These are phyloP conservation scores for Fistulinella prunicolor DNA, from an alignment of 768 basidiomycete genomes.

Conservation along the genomic window DNA sequence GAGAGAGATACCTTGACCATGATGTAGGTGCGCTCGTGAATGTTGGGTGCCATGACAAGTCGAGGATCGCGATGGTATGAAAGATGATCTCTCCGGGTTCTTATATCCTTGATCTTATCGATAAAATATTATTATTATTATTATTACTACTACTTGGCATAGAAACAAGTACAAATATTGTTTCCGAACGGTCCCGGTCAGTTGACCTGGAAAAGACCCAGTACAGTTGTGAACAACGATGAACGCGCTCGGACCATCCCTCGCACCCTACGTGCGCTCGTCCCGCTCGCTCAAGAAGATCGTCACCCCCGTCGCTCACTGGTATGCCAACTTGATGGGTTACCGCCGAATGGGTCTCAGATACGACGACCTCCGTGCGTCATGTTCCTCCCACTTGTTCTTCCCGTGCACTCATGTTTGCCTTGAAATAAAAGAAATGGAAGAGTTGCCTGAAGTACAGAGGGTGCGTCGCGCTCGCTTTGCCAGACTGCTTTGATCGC, in stretches of 20 bases:
- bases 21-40: slow-evolving; percentile 92
- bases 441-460: slow-evolving; percentile 77
- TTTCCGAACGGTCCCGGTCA: slow-evolving; percentile 20
- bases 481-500: neutral
- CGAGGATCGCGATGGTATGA: slow-evolving; percentile 45
- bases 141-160: no score
- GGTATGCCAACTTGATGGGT: slow-evolving; percentile 78
- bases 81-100: no score
- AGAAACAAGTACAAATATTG: slow-evolving; percentile 46
- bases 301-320: slow-evolving; percentile 75
- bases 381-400: slow-evolving; percentile 22
- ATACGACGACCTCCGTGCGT: slow-evolving; percentile 91
- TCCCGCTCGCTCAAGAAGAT: slow-evolving; percentile 63
- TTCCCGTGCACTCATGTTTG: neutral
- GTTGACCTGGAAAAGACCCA: no score
- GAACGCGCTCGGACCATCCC: slow-evolving; percentile 62
- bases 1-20: slow-evolving; percentile 84
- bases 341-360: slow-evolving; percentile 86
- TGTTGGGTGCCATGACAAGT: slow-evolving; percentile 17
- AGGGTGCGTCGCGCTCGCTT: slow-evolving; percentile 46
- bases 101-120: neutral
- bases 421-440: slow-evolving; percentile 57
- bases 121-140: neutral
- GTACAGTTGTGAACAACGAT: slow-evolving; percentile 9
- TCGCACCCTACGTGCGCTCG: slow-evolving; percentile 73